Conservation (phyloP, 1,284 basidiomycete genomes). For the Cryptococcus wingfieldii region DNA sequence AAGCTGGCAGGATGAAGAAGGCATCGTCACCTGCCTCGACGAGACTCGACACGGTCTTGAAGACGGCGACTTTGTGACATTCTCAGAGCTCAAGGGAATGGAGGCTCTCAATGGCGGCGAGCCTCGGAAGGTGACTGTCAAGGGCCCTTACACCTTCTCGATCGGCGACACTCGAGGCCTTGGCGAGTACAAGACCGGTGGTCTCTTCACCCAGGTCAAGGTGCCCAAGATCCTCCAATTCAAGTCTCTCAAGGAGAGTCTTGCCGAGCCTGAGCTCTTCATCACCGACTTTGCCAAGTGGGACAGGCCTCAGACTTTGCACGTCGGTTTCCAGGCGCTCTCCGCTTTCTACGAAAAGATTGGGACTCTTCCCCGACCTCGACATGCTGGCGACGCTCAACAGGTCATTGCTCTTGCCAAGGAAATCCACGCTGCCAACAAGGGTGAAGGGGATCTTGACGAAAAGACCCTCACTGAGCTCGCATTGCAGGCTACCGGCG, state of each 20-base stretch:
- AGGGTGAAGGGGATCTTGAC: constrained; percentile 64
- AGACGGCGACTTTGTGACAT: constrained; percentile 97
- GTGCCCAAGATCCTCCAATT: constrained; percentile 96
- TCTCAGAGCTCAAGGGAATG: constrained; percentile 97
- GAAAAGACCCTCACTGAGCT: constrained; percentile 75
- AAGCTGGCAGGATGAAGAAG: constrained; percentile 66
- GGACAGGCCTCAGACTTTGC: constrained; percentile 83
- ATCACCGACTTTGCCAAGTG: constrained; percentile 98
- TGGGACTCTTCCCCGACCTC: constrained; percentile 72
- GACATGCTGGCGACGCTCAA: constrained; percentile 77
- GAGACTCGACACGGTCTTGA: constrained; percentile 96
- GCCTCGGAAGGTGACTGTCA: constrained; percentile 86
- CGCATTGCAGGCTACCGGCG: constrained; percentile 88
- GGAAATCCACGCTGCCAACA: constrained; percentile 58
- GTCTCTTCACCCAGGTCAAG: constrained; percentile 98
- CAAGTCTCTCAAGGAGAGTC: constrained; percentile 87
- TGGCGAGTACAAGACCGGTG: constrained; percentile 78
- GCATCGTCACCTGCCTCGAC: constrained; percentile 91
- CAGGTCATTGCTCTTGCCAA: constrained; percentile 70
- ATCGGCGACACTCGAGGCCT: constrained; percentile 83
- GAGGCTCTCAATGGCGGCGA: constrained; percentile 82
- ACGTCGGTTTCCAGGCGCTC: constrained; percentile 92
- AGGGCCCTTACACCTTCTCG: constrained; percentile 89
- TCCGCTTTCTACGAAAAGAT: constrained; percentile 70
- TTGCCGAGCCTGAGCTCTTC: constrained; percentile 79